A percentile compares a stretch with the other conserved stretches of the same genome.
Evolutionary conservation across 2,329 filamentous ascomycete species (phyloP).

Genomic region (Cryphonectria japonica): DNA sequence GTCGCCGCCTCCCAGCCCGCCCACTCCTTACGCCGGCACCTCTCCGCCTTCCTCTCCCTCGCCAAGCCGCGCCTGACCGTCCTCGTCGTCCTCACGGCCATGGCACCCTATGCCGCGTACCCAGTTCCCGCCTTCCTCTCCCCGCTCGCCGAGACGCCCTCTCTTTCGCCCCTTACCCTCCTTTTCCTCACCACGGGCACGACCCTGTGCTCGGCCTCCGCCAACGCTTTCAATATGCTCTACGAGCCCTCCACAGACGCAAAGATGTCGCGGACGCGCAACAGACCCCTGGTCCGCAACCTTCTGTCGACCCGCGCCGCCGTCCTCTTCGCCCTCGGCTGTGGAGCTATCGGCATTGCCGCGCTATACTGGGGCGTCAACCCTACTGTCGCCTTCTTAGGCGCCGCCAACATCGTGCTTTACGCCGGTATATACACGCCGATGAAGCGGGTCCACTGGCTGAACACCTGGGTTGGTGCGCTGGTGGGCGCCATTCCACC

Average conservation of each 20-base stretch:
- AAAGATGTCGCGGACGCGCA: slow-evolving; percentile 90
- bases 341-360: slow-evolving; percentile 69
- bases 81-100: slow-evolving; percentile 87
- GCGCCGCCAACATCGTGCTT: slow-evolving; percentile 80
- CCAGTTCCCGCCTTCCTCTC: slow-evolving; percentile 86
- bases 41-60: slow-evolving; percentile 84
- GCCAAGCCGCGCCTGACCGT: slow-evolving; percentile 95
- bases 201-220: slow-evolving; percentile 83
- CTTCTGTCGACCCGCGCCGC: slow-evolving; percentile 75
- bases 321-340: slow-evolving; percentile 75
- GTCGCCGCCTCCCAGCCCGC: slow-evolving; percentile 54
- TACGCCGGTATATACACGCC: slow-evolving; percentile 95
- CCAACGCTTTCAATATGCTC: slow-evolving; percentile 96
- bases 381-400: slow-evolving; percentile 86
- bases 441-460: slow-evolving; percentile 80
- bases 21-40: slow-evolving; percentile 62
- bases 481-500: slow-evolving; percentile 92
- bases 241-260: slow-evolving; percentile 91
- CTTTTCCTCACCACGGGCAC: slow-evolving; percentile 91
- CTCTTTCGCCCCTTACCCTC: slow-evolving; percentile 86
- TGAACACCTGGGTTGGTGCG: slow-evolving; percentile 96
- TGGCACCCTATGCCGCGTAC: slow-evolving; percentile 89
- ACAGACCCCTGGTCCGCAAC: slow-evolving; percentile 82
- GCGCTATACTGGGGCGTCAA: slow-evolving; percentile 90
- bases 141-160: slow-evolving; percentile 69